phyloP scores from a whole-genome alignment of 164 flowering plant genomes.

The Tetrastigma voinierianum region DNA sequence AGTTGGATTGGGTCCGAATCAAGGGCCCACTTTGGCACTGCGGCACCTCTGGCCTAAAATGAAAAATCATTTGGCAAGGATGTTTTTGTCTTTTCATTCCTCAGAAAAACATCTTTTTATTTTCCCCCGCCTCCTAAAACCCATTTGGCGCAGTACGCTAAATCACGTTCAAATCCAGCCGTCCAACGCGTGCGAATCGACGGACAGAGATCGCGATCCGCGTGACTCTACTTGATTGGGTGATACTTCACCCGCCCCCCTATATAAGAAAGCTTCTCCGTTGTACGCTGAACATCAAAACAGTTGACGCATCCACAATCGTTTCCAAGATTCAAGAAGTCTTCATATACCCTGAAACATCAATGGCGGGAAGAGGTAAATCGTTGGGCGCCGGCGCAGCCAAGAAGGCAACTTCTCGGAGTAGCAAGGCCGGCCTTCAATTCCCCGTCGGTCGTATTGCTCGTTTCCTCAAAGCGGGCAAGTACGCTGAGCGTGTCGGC shows the following conservation, averaged over 20 bases:
- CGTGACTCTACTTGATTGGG: conserved; percentile 18
- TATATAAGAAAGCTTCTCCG: conserved; percentile 5
- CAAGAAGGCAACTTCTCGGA: conserved; percentile 39
- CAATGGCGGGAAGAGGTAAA: conserved; percentile 29
- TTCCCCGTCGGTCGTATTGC: conserved; percentile 53
- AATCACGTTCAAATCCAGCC: conserved; percentile 1
- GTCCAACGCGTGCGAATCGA: not conserved
- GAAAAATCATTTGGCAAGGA: too few species aligned
- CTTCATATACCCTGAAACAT: too few species aligned
- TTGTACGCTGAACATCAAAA: too few species aligned
- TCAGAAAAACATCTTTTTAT: not conserved
- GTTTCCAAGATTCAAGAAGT: too few species aligned
- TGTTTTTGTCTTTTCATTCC: too few species aligned
- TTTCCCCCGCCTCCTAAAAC: conserved; percentile 5
- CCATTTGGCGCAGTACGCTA: too few species aligned
- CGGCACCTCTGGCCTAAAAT: too few species aligned
- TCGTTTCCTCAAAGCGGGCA: conserved; percentile 44
- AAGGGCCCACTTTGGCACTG: too few species aligned
- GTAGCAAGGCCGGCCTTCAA: conserved; percentile 50
- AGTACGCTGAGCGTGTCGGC: conserved; percentile 50
- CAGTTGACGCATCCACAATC: too few species aligned
- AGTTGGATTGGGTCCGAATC: too few species aligned
- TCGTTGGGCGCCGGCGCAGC: conserved; percentile 23
- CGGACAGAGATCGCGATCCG: conserved; percentile 20
- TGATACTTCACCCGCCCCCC: not conserved